A percentile compares a stretch with the other conserved stretches of the same genome.
These are phyloP conservation scores for Brassica carinata DNA, from an alignment of 345 rosid genomes.

Conservation along the genomic window DNA sequence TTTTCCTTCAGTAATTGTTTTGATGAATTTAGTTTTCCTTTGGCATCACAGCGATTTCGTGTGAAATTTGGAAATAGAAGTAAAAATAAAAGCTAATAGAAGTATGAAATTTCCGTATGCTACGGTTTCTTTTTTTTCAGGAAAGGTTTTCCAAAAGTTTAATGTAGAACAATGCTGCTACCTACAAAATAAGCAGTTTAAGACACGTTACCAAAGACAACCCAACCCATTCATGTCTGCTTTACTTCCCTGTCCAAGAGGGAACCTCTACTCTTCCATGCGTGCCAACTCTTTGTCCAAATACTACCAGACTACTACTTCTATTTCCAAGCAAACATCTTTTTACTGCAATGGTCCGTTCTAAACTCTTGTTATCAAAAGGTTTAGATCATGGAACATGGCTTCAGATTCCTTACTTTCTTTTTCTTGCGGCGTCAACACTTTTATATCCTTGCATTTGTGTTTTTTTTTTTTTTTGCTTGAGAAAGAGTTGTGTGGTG, in stretches of 20 bases:
- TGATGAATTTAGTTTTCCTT: background rate
- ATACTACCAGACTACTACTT: slow-evolving; percentile 58
- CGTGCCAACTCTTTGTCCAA: slow-evolving; percentile 52
- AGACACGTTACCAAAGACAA: slow-evolving; percentile 62
- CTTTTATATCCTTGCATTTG: background rate
- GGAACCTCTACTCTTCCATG: slow-evolving; percentile 76
- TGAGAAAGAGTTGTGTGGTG: slow-evolving; percentile 2
- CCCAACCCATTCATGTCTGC: slow-evolving; percentile 54
- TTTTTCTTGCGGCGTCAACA: too few relatives aligned
- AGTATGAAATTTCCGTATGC: slow-evolving; percentile 59
- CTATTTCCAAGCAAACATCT: slow-evolving; percentile 58
- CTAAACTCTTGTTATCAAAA: slow-evolving; percentile 61
- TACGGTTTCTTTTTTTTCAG: slow-evolving; percentile 61
- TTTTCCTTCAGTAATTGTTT: background rate
- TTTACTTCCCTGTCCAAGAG: slow-evolving; percentile 68
- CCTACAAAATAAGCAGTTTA: slow-evolving; percentile 69
- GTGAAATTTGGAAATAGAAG: background rate
- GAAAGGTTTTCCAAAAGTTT: slow-evolving; percentile 80
- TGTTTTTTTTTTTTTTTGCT: slow-evolving; percentile 12
- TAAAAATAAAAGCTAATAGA: slow-evolving; percentile 42
- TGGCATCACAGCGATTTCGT: background rate
- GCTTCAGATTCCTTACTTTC: too few relatives aligned
- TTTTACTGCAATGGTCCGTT: slow-evolving; percentile 94
- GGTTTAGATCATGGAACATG: slow-evolving; percentile 45
- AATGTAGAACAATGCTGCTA: slow-evolving; percentile 59